phyloP scores from a whole-genome alignment of 352 stramenopile species.

The Phytophthora fragariae region DNA sequence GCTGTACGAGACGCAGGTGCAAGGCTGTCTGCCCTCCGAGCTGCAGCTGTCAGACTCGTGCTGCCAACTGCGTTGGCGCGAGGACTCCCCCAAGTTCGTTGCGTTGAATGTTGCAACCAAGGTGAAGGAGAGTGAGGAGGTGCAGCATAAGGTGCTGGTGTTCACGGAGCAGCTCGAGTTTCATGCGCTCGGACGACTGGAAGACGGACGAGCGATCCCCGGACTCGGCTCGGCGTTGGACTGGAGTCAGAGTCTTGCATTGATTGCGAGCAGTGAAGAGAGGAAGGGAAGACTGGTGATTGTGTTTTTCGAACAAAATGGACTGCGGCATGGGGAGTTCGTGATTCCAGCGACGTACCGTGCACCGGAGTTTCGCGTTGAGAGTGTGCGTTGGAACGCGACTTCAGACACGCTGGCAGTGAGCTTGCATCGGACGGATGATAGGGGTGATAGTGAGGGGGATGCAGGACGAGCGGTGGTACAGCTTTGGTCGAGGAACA shows the following conservation, averaged over 20 bases:
- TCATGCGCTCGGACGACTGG: constrained; percentile 70
- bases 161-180: constrained; percentile 67
- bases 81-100: constrained; percentile 78
- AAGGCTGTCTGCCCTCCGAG: constrained; percentile 39
- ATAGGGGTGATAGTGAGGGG: background rate
- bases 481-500: constrained; percentile 79
- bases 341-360: constrained; percentile 50
- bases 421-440: constrained; percentile 27
- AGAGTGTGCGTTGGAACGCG: constrained; percentile 64
- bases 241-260: constrained; percentile 80
- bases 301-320: constrained; percentile 89
- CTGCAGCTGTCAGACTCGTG: constrained; percentile 16
- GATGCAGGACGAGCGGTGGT: constrained; percentile 35
- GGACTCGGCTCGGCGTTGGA: constrained; percentile 54
- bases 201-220: constrained; percentile 69
- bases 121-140: constrained; percentile 1
- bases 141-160: constrained; percentile 55
- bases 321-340: constrained; percentile 83
- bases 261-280: constrained; percentile 71
- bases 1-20: constrained; percentile 68
- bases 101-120: constrained; percentile 60
- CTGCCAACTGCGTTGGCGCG: constrained; percentile 67
- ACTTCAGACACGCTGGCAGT: constrained; percentile 78
- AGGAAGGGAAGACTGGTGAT: constrained; percentile 65
- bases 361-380: constrained; percentile 40